Evolutionary conservation across 2,329 filamentous ascomycete genomes (phyloP).

Genomic region (Apiospora arundinis): DNA sequence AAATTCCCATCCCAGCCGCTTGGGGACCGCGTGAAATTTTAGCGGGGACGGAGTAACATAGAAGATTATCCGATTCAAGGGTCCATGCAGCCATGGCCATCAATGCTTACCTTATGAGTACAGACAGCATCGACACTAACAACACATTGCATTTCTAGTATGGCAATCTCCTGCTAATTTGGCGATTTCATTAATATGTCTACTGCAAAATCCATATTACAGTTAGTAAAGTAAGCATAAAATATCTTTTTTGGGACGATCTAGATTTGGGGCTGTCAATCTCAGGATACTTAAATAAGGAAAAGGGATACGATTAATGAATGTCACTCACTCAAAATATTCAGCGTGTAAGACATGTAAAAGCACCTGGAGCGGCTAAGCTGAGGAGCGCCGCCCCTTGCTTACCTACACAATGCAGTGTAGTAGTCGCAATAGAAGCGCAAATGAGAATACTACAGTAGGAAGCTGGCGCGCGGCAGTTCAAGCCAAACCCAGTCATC

Average conservation of each 20-base stretch:
- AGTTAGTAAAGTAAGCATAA: neutral
- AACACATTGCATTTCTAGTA: neutral
- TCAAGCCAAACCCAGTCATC: neutral
- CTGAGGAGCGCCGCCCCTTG: neutral
- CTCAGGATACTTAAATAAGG: neutral
- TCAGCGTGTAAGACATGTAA: too few relatives aligned
- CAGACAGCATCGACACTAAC: too few relatives aligned
- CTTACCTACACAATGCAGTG: neutral
- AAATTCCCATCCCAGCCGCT: slow-evolving; percentile 15
- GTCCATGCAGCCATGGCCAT: neutral
- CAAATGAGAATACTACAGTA: neutral
- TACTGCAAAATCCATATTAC: neutral
- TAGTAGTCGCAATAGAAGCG: neutral
- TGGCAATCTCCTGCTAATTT: neutral
- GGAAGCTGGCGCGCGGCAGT: neutral
- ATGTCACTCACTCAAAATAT: too few relatives aligned
- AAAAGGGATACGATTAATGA: too few relatives aligned
- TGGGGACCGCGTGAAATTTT: neutral
- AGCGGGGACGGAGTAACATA: slow-evolving; percentile 8
- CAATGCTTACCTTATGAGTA: too few relatives aligned
- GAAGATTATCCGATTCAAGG: slow-evolving; percentile 14
- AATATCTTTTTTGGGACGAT: neutral
- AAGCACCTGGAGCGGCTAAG: too few relatives aligned
- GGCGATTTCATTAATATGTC: neutral
- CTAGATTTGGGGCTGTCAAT: neutral